These are phyloP conservation scores for Limtongia smithiae DNA, from an alignment of 805 yeast species.

Conservation along the genomic window DNA sequence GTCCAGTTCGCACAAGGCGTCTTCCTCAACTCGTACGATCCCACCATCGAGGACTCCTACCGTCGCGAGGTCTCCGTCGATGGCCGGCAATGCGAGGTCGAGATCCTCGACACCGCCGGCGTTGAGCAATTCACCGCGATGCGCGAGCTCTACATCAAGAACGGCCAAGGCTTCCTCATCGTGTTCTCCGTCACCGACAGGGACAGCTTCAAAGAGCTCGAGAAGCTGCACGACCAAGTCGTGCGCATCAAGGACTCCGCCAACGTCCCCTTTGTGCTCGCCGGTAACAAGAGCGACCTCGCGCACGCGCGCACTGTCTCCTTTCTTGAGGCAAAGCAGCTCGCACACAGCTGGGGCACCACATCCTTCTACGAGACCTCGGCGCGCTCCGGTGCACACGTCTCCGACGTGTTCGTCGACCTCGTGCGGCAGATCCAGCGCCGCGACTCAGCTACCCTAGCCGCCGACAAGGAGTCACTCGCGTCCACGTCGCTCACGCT, in stretches of 20 bases:
- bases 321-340: slow-evolving; percentile 20
- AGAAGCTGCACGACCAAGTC: slow-evolving; percentile 81
- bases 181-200: slow-evolving; percentile 82
- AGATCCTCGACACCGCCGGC: slow-evolving; percentile 90
- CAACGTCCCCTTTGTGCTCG: slow-evolving; percentile 79
- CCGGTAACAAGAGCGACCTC: slow-evolving; percentile 84
- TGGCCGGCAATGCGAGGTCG: slow-evolving; percentile 81
- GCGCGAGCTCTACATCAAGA: slow-evolving; percentile 62
- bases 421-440: slow-evolving; percentile 70
- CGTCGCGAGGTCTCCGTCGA: slow-evolving; percentile 85
- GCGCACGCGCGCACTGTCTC: slow-evolving; percentile 23
- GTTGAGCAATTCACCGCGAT: slow-evolving; percentile 95
- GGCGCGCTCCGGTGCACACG: slow-evolving; percentile 21
- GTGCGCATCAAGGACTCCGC: slow-evolving; percentile 69
- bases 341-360: slow-evolving; percentile 22
- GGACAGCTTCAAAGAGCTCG: slow-evolving; percentile 70
- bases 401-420: slow-evolving; percentile 22
- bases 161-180: slow-evolving; percentile 84
- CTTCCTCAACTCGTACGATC: slow-evolving; percentile 57
- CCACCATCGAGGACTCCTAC: slow-evolving; percentile 95
- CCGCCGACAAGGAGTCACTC: no score
- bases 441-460: slow-evolving; percentile 47
- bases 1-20: slow-evolving; percentile 27
- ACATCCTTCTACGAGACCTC: slow-evolving; percentile 26
- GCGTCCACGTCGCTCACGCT: no score